Conservation (phyloP, 1,284 basidiomycete species). For the Ceratobasidium sp. region DNA sequence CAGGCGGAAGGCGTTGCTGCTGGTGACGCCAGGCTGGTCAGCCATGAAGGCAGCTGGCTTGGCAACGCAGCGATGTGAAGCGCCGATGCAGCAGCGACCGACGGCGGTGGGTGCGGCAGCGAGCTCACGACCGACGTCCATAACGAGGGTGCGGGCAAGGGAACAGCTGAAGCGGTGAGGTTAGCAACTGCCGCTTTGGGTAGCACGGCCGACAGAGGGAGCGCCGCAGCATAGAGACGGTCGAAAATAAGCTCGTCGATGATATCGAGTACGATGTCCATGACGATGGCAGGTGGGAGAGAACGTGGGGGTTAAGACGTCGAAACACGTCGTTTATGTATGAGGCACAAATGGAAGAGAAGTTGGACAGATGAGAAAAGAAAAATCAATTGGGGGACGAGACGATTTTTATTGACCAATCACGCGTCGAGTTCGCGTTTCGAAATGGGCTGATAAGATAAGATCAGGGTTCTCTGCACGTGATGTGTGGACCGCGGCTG, state of each 20-base stretch:
- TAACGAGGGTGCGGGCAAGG: slow-evolving; percentile 54
- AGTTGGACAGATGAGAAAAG: slow-evolving; percentile 15
- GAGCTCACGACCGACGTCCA: slow-evolving; percentile 64
- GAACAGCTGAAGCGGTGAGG: slow-evolving; percentile 61
- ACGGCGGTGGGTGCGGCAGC: slow-evolving; percentile 66
- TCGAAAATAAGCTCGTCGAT: slow-evolving; percentile 85
- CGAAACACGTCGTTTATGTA: slow-evolving; percentile 26
- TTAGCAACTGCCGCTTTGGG: slow-evolving; percentile 38
- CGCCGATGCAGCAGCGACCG: slow-evolving; percentile 22
- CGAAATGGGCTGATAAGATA: slow-evolving; percentile 2
- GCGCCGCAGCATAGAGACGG: slow-evolving; percentile 77
- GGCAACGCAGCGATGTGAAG: slow-evolving; percentile 54
- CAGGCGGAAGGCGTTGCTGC: slow-evolving; percentile 71
- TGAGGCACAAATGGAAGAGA: slow-evolving; percentile 19
- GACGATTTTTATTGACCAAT: slow-evolving; percentile 39
- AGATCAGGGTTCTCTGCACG: neutral
- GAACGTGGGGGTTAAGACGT: slow-evolving; percentile 4
- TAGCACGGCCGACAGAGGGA: slow-evolving; percentile 70
- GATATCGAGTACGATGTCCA: slow-evolving; percentile 85
- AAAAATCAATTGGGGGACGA: slow-evolving; percentile 20
- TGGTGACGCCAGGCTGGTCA: slow-evolving; percentile 49
- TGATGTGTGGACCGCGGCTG: neutral
- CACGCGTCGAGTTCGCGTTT: slow-evolving; percentile 30
- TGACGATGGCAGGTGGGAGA: slow-evolving; percentile 57
- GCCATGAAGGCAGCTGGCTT: slow-evolving; percentile 25